These are phyloP conservation scores for Nicotiana otophora DNA, from an alignment of 257 asterid genomes.

Conservation along the genomic window DNA sequence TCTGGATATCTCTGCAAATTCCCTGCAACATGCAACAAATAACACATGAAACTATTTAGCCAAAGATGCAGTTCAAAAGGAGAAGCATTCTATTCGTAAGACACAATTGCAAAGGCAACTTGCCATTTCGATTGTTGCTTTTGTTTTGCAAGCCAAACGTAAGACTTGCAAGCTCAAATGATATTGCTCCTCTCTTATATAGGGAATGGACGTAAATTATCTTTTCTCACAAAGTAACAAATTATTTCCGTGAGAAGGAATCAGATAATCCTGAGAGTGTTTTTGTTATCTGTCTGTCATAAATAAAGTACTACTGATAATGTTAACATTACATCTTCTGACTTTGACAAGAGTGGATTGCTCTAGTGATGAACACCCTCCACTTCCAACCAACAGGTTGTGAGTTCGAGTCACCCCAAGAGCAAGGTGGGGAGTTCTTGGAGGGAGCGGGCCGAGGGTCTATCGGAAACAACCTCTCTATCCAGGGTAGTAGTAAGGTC, in stretches of 20 bases:
- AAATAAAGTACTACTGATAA: background rate
- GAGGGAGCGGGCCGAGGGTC: no score
- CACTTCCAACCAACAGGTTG: no score
- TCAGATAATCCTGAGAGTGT: background rate
- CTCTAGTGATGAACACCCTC: no score
- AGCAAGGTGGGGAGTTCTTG: no score
- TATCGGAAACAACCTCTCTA: no score
- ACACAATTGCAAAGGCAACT: background rate
- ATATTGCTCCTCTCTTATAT: no score
- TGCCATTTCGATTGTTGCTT: background rate
- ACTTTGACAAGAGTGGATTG: no score
- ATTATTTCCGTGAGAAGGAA: background rate
- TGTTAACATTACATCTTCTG: background rate
- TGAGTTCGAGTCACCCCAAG: no score
- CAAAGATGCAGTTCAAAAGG: background rate
- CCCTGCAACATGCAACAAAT: conserved; percentile 2
- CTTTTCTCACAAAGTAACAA: no score
- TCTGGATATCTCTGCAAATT: background rate
- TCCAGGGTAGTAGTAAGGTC: no score
- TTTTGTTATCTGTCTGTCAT: background rate
- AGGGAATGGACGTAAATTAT: no score
- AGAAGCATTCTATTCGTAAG: background rate
- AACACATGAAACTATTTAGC: background rate
- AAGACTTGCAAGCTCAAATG: no score
- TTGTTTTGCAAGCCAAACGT: background rate